Conservation (phyloP, 2,329 filamentous ascomycete genomes). For the Tolypocladium cylindrosporum region DNA sequence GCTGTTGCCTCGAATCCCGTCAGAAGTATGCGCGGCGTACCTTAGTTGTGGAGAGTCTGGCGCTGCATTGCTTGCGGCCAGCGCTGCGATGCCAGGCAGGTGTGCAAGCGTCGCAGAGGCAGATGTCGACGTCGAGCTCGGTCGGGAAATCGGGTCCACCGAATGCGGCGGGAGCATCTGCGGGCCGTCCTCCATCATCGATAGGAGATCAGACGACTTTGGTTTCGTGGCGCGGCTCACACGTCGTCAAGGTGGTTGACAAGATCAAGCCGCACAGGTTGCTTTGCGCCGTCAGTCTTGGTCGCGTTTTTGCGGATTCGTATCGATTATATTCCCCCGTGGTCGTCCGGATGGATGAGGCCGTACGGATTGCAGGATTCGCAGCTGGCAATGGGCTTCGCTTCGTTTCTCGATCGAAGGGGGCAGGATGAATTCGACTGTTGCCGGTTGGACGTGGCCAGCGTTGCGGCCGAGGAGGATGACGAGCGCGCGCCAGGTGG, state of each 20-base stretch:
- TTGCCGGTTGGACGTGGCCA: not conserved
- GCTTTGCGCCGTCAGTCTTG: not conserved
- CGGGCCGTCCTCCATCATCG: conserved; percentile 35
- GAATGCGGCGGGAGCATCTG: conserved; percentile 27
- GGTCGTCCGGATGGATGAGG: not conserved
- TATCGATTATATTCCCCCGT: not conserved
- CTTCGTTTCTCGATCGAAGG: not conserved
- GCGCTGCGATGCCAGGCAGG: conserved; percentile 33
- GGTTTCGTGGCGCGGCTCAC: not conserved
- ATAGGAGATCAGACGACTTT: not conserved
- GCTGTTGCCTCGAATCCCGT: not conserved
- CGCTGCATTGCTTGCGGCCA: conserved; percentile 30
- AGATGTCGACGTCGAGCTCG: conserved; percentile 37
- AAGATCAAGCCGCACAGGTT: not conserved
- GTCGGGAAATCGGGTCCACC: conserved; percentile 38
- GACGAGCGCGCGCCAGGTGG: not conserved
- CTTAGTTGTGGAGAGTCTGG: conserved; percentile 34
- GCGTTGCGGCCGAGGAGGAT: not conserved
- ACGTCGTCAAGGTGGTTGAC: not conserved
- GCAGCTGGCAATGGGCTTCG: not conserved
- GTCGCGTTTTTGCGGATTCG: not conserved
- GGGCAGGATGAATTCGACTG: not conserved
- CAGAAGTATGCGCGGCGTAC: conserved; percentile 21
- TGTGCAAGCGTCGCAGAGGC: conserved; percentile 31
- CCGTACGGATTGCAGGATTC: not conserved